Conservation (phyloP, 305 asterid species). For the Euphrasia arctica region DNA sequence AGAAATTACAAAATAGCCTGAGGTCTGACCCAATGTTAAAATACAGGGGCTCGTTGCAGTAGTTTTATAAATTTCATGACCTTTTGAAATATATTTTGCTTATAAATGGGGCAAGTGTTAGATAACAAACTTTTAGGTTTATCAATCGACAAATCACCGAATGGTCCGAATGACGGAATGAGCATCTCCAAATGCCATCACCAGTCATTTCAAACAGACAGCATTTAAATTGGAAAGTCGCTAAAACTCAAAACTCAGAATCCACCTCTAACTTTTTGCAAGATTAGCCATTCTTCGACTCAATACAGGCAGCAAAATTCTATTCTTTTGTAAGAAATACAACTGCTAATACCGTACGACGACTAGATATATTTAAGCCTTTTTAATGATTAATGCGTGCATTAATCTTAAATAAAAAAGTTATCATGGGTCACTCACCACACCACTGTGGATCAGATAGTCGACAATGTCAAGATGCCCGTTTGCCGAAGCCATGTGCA, state of each 20-base stretch:
- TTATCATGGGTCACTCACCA: slow-evolving; percentile 40
- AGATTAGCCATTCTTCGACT: background rate
- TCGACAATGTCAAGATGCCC: slow-evolving; percentile 68
- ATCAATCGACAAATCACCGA: background rate
- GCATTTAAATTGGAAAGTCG: background rate
- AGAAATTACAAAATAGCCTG: too few relatives aligned
- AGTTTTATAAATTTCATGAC: too few relatives aligned
- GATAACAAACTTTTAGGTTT: too few relatives aligned
- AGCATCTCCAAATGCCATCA: background rate
- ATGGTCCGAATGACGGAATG: background rate
- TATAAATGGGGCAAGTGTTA: too few relatives aligned
- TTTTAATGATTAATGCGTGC: background rate
- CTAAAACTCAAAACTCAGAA: background rate
- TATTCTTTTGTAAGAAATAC: background rate
- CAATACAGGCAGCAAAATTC: background rate
- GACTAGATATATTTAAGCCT: background rate
- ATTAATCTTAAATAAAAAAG: too few relatives aligned
- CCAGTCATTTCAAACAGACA: too few relatives aligned
- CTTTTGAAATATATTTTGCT: too few relatives aligned
- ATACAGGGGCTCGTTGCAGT: too few relatives aligned
- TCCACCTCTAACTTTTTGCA: background rate
- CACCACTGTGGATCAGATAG: slow-evolving; percentile 69
- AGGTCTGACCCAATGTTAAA: too few relatives aligned
- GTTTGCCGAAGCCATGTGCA: slow-evolving; percentile 97
- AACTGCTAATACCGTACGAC: background rate